These are phyloP conservation scores for Sporothrix inflata DNA, from an alignment of 2,329 filamentous ascomycete species.

Conservation along the genomic window DNA sequence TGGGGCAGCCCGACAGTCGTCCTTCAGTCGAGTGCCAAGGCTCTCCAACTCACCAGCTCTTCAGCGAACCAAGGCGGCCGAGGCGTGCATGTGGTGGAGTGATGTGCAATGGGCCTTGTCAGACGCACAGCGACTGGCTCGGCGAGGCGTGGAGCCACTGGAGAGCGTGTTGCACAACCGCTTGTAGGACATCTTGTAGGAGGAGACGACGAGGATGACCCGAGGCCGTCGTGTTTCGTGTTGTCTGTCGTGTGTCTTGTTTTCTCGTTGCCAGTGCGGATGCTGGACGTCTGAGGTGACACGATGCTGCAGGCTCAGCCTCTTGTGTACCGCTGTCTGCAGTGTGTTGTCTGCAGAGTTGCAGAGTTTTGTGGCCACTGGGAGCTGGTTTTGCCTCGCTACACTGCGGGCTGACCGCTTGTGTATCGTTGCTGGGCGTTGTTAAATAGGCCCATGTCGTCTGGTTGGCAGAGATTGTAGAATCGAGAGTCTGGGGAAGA, in stretches of 20 bases:
- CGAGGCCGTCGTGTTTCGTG: slow-evolving; percentile 13
- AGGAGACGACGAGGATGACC: not conserved
- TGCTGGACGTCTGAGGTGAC: not conserved
- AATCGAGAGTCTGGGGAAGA: not conserved
- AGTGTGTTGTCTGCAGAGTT: not conserved
- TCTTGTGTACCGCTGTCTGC: not conserved
- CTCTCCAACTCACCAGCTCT: not conserved
- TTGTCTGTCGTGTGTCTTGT: not conserved
- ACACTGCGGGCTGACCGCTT: not conserved
- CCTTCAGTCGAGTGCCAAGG: not conserved
- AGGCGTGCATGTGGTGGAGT: not conserved
- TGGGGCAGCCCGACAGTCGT: slow-evolving; percentile 2
- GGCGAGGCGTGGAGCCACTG: not conserved
- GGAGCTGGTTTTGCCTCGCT: not conserved
- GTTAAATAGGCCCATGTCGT: not conserved
- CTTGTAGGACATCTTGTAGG: not conserved
- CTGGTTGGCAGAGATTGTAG: not conserved
- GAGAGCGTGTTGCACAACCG: not conserved
- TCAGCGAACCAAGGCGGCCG: not conserved
- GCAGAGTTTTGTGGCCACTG: not conserved
- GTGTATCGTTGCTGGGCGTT: not conserved
- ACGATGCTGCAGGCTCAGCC: slow-evolving; percentile 20
- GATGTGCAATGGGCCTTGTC: not conserved
- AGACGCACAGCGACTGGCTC: slow-evolving; percentile 3
- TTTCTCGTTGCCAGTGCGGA: not conserved